Conservation (phyloP, 129 eudicot species). For the Saposhnikovia divaricata region DNA sequence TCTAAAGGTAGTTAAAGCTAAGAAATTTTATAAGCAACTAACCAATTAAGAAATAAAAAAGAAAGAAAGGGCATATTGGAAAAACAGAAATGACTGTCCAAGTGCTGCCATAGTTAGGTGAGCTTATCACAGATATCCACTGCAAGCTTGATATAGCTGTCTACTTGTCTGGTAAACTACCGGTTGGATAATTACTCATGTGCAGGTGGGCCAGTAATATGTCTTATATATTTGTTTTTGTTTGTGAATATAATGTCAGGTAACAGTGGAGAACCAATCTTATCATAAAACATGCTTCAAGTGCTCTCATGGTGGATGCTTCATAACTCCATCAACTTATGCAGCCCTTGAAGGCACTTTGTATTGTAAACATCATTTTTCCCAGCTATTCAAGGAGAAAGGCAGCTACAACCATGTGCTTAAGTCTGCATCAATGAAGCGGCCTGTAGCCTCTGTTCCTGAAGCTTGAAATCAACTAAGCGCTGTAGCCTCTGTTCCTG, state of each 20-base stretch:
- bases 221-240: neutral
- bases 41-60: neutral
- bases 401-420: constrained; percentile 93
- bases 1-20: neutral
- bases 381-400: constrained; percentile 94
- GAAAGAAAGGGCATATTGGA: neutral
- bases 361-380: constrained; percentile 96
- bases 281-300: constrained; percentile 91
- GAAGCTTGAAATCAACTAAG: too few relatives aligned
- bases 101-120: neutral
- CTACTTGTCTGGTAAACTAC: neutral
- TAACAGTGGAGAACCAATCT: constrained; percentile 79
- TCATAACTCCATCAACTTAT: constrained; percentile 78
- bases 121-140: neutral
- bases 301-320: constrained; percentile 94
- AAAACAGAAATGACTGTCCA: neutral
- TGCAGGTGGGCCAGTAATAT: constrained; percentile 1
- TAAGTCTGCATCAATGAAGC: constrained; percentile 84
- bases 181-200: neutral
- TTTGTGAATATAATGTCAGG: constrained; percentile 34
- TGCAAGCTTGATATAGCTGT: neutral
- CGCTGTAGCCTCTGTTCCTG: constrained; percentile 58
- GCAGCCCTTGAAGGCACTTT: constrained; percentile 84
- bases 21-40: neutral
- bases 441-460: too few relatives aligned